Conservation (phyloP, 495 filamentous ascomycete genomes). For the Cenococcum geophilum region DNA sequence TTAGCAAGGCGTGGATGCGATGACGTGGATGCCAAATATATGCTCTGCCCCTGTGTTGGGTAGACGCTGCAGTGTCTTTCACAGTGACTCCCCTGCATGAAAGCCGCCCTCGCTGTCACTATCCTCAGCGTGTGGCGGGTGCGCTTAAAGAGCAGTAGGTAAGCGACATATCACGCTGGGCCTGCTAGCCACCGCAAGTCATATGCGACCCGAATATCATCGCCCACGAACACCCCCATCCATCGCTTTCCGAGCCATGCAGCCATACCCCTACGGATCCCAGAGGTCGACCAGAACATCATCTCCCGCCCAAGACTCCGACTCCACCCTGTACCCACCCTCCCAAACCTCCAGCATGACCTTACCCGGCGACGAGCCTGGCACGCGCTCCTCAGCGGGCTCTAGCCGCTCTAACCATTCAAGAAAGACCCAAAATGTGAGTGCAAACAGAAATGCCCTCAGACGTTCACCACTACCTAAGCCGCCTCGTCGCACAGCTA, state of each 20-base stretch:
- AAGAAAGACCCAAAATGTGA: slow-evolving; percentile 27
- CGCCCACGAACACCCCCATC: not conserved
- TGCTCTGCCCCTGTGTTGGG: no score
- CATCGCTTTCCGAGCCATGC: slow-evolving; percentile 14
- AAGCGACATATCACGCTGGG: not conserved
- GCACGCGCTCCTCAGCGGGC: slow-evolving; percentile 26
- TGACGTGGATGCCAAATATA: no score
- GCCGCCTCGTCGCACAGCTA: slow-evolving; percentile 14
- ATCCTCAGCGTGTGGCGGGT: no score
- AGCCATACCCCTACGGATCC: slow-evolving; percentile 15
- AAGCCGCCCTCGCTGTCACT: no score
- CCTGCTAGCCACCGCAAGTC: not conserved
- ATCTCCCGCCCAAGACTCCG: slow-evolving; percentile 22
- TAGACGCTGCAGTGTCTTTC: no score
- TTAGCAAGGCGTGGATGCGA: no score
- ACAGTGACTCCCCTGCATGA: no score
- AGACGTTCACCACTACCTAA: not conserved
- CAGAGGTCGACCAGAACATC: slow-evolving; percentile 10
- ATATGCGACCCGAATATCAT: slow-evolving; percentile 1
- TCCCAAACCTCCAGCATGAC: slow-evolving; percentile 30
- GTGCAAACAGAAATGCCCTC: slow-evolving; percentile 6
- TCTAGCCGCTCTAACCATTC: slow-evolving; percentile 29
- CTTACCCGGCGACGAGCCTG: slow-evolving; percentile 23
- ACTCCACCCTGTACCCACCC: slow-evolving; percentile 21
- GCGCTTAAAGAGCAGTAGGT: no score